Conservation (phyloP, 2,329 filamentous ascomycete genomes). For the Aaosphaeria arxii region DNA sequence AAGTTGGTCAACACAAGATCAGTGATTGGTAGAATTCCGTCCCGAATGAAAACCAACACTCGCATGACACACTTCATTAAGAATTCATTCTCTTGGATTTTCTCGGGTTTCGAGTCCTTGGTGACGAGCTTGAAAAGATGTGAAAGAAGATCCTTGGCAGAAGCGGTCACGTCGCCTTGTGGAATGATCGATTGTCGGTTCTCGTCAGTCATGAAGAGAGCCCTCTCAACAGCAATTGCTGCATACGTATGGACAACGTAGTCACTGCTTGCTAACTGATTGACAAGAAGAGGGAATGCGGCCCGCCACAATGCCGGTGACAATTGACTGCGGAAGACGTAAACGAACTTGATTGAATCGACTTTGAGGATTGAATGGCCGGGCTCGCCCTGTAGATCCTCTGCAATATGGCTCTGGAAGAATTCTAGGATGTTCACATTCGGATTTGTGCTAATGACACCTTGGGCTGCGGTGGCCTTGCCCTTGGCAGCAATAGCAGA, state of each 20-base stretch:
- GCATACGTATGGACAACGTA: conserved; percentile 98
- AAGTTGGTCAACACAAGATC: conserved; percentile 81
- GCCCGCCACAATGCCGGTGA: conserved; percentile 89
- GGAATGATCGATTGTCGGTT: conserved; percentile 75
- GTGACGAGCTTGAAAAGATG: conserved; percentile 92
- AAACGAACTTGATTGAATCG: conserved; percentile 96
- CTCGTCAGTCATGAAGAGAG: conserved; percentile 78
- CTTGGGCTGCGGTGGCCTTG: conserved; percentile 78
- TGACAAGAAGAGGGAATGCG: conserved; percentile 84
- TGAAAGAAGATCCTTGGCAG: conserved; percentile 80
- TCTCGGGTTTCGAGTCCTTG: conserved; percentile 77
- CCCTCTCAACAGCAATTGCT: conserved; percentile 91
- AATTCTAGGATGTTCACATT: conserved; percentile 85
- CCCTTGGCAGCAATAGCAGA: conserved; percentile 92
- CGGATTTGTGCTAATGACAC: conserved; percentile 84
- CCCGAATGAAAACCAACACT: conserved; percentile 89
- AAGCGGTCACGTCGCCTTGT: conserved; percentile 71
- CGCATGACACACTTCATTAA: conserved; percentile 98
- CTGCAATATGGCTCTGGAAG: conserved; percentile 87
- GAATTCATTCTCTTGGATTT: conserved; percentile 98
- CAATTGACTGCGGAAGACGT: conserved; percentile 93
- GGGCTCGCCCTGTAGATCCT: conserved; percentile 73
- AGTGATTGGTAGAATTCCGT: conserved; percentile 69
- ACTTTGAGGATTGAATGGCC: conserved; percentile 88
- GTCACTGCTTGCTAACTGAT: conserved; percentile 83